Conservation (phyloP, 306 rosid genomes). For the Alnus rubra region DNA sequence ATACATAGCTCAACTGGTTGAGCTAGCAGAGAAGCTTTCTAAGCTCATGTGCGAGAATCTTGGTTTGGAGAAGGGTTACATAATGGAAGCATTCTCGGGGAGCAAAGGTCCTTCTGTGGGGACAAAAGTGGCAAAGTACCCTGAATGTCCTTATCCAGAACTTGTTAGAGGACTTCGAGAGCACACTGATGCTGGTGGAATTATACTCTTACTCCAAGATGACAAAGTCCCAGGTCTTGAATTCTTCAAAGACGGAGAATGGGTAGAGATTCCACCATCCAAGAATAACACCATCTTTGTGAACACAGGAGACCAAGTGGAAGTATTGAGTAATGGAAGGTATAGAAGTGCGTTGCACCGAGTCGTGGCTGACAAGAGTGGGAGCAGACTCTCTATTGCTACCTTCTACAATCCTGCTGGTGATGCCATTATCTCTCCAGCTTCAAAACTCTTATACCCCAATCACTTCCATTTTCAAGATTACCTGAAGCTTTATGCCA, state of each 20-base stretch:
- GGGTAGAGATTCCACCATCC: slow-evolving; percentile 92
- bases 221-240: slow-evolving; percentile 78
- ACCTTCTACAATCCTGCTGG: slow-evolving; percentile 73
- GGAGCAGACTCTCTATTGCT: slow-evolving; percentile 79
- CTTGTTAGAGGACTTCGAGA: slow-evolving; percentile 80
- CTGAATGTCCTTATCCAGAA: slow-evolving; percentile 64
- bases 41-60: slow-evolving; percentile 76
- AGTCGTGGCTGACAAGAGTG: slow-evolving; percentile 68
- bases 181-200: slow-evolving; percentile 96
- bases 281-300: slow-evolving; percentile 75
- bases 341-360: slow-evolving; percentile 69
- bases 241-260: slow-evolving; percentile 68
- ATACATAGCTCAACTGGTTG: slow-evolving; percentile 59
- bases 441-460: slow-evolving; percentile 64
- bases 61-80: slow-evolving; percentile 53
- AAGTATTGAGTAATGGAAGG: slow-evolving; percentile 62
- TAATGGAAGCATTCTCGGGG: slow-evolving; percentile 61
- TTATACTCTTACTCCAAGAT: slow-evolving; percentile 86
- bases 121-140: slow-evolving; percentile 88
- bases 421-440: slow-evolving; percentile 73
- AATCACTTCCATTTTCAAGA: slow-evolving; percentile 53
- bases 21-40: slow-evolving; percentile 70
- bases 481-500: slow-evolving; percentile 68
- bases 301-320: slow-evolving; percentile 87
- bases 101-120: slow-evolving; percentile 65